phyloP scores from a whole-genome alignment of 352 stramenopile genomes.

The Phytophthora pinifolia region DNA sequence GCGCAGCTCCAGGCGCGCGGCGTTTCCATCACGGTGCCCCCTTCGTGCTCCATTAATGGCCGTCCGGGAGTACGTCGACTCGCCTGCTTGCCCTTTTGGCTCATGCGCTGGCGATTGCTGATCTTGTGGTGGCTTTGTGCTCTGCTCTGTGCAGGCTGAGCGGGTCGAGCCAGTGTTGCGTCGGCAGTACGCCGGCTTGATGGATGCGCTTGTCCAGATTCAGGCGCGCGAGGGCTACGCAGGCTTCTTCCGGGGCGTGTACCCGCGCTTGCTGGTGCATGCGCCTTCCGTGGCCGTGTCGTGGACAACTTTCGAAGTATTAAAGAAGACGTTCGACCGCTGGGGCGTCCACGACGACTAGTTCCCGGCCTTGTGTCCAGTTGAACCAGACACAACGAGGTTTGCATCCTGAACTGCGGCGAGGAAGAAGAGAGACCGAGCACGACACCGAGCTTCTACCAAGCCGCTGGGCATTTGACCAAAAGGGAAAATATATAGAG shows the following conservation, averaged over 20 bases:
- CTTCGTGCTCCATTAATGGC: conserved; percentile 58
- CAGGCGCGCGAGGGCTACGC: conserved; percentile 91
- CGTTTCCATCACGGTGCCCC: conserved; percentile 61
- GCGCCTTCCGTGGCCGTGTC: conserved; percentile 97
- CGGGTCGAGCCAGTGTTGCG: conserved; percentile 52
- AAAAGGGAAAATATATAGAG: conserved; percentile 49
- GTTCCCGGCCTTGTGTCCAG: conserved; percentile 19
- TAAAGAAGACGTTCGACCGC: conserved; percentile 84
- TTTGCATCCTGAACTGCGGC: conserved; percentile 23
- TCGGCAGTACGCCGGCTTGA: conserved; percentile 70
- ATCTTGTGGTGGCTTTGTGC: not conserved
- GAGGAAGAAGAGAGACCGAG: conserved; percentile 13
- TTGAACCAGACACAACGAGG: conserved; percentile 20
- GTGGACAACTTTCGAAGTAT: conserved; percentile 99
- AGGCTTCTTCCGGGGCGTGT: conserved; percentile 96
- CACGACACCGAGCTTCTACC: conserved; percentile 11
- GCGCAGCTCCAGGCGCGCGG: conserved; percentile 67
- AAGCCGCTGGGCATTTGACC: conserved; percentile 23
- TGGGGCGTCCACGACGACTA: conserved; percentile 38
- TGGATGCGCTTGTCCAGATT: conserved; percentile 87
- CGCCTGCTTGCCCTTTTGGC: not conserved
- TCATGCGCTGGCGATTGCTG: not conserved
- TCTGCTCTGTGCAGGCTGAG: conserved; percentile 15
- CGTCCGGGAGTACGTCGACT: conserved; percentile 33
- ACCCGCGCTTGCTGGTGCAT: conserved; percentile 94